A percentile compares a stretch with the other conserved stretches of the same genome.
These are phyloP conservation scores for Botryosphaeria agaves DNA, from an alignment of 2,329 filamentous ascomycete genomes.

Conservation along the genomic window DNA sequence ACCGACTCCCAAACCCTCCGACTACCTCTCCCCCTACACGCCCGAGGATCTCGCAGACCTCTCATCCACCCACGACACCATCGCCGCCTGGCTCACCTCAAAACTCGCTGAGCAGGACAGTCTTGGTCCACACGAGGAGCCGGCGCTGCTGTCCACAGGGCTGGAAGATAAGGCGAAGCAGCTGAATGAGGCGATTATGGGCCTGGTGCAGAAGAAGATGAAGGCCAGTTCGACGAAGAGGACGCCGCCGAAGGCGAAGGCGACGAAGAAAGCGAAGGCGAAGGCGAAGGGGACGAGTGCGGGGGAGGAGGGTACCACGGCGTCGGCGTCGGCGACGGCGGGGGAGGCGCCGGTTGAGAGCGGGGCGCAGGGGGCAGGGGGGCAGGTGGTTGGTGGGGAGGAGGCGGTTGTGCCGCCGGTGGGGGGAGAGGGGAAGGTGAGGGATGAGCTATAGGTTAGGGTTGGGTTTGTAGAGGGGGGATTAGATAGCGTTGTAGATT, in stretches of 20 bases:
- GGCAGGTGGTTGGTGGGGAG: no score
- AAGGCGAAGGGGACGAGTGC: slow-evolving; percentile 17
- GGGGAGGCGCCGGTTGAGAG: no score
- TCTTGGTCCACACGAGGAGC: slow-evolving; percentile 53
- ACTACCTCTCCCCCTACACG: slow-evolving; percentile 50
- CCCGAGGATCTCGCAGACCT: slow-evolving; percentile 53
- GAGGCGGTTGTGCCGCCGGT: no score
- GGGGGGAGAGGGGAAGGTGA: no score
- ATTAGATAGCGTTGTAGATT: no score
- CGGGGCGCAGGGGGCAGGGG: no score
- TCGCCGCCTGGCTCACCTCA: slow-evolving; percentile 57
- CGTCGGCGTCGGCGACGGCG: no score
- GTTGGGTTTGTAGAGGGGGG: no score
- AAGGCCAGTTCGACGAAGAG: slow-evolving; percentile 23
- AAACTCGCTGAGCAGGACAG: slow-evolving; percentile 54
- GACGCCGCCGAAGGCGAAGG: slow-evolving; percentile 14
- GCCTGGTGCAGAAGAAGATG: slow-evolving; percentile 54
- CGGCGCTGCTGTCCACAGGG: slow-evolving; percentile 56
- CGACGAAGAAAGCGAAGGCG: slow-evolving; percentile 13
- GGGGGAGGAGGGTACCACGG: no score
- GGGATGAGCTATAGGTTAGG: no score
- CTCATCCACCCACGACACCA: slow-evolving; percentile 42
- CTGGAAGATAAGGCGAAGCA: slow-evolving; percentile 50
- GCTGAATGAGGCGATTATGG: slow-evolving; percentile 52
- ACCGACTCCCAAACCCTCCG: slow-evolving; percentile 17